Evolutionary conservation across 208 protist species (phyloP).

Genomic region (Leishmania major): DNA sequence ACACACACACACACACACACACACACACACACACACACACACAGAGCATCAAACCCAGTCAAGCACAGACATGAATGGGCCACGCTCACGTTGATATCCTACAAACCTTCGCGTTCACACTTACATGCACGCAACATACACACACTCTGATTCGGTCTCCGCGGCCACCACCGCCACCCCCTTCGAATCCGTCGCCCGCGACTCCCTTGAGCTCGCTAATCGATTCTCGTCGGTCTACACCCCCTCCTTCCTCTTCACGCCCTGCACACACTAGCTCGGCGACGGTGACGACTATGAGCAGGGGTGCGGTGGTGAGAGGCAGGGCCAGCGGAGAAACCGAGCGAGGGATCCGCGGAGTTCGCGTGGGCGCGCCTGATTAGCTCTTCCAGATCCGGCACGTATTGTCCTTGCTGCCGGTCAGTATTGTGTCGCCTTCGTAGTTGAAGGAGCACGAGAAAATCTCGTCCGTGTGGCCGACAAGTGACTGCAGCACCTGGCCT

Average conservation of each 20-base stretch:
- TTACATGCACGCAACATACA: slow-evolving; percentile 1
- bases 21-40: neutral
- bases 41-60: neutral
- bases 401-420: slow-evolving; percentile 97
- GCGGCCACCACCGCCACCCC: neutral
- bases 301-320: neutral
- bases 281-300: neutral
- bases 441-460: slow-evolving; percentile 97
- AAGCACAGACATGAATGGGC: no score
- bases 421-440: slow-evolving; percentile 95
- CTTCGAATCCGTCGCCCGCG: neutral
- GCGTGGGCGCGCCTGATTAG: slow-evolving; percentile 18
- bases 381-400: slow-evolving; percentile 96
- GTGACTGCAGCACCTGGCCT: slow-evolving; percentile 86
- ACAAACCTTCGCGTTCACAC: neutral
- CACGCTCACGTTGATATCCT: neutral
- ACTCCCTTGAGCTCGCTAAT: neutral
- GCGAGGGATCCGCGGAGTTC: neutral
- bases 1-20: neutral
- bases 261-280: neutral
- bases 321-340: neutral
- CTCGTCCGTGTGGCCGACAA: slow-evolving; percentile 96
- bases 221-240: neutral
- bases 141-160: neutral
- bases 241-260: neutral